These are phyloP conservation scores for Xerocomellus chrysenteron DNA, from an alignment of 768 basidiomycete genomes.

Conservation along the genomic window DNA sequence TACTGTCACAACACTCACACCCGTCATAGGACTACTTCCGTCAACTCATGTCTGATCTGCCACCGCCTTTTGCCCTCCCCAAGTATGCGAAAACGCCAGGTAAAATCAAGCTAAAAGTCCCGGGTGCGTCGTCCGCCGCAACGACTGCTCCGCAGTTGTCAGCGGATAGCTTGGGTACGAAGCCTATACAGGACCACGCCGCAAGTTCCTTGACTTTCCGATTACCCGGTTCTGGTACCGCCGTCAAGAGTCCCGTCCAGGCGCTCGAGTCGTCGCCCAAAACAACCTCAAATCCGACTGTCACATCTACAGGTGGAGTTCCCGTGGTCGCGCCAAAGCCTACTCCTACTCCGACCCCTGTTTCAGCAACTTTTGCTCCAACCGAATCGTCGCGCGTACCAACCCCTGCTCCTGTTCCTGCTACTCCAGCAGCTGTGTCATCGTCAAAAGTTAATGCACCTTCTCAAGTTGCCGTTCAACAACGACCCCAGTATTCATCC, in stretches of 20 bases:
- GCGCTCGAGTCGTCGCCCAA: conserved; percentile 19
- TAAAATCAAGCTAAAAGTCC: conserved; percentile 75
- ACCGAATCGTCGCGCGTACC: conserved; percentile 21
- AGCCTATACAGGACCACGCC: conserved; percentile 17
- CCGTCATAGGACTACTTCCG: conserved; percentile 64
- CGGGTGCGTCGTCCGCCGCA: conserved; percentile 34
- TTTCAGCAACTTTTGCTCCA: conserved; percentile 23
- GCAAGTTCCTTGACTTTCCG: conserved; percentile 21
- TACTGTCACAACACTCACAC: conserved; percentile 9
- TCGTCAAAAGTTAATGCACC: conserved; percentile 21
- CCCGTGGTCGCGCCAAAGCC: conserved; percentile 28
- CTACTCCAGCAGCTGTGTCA: conserved; percentile 5
- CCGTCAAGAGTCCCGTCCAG: conserved; percentile 25
- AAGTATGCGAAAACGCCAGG: conserved; percentile 57
- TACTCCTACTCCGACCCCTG: conserved; percentile 15
- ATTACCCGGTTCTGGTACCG: conserved; percentile 20
- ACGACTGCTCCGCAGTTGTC: conserved; percentile 12
- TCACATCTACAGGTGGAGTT: conserved; percentile 12
- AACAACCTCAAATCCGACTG: conserved; percentile 11
- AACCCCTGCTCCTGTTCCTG: conserved; percentile 19
- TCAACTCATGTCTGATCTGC: conserved; percentile 75
- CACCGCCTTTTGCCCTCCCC: conserved; percentile 60
- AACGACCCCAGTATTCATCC: conserved; percentile 36
- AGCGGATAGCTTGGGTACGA: conserved; percentile 13
- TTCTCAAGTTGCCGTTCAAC: conserved; percentile 34